Conservation (phyloP, 2,329 filamentous ascomycete genomes). For the Hysterium pulicare region DNA sequence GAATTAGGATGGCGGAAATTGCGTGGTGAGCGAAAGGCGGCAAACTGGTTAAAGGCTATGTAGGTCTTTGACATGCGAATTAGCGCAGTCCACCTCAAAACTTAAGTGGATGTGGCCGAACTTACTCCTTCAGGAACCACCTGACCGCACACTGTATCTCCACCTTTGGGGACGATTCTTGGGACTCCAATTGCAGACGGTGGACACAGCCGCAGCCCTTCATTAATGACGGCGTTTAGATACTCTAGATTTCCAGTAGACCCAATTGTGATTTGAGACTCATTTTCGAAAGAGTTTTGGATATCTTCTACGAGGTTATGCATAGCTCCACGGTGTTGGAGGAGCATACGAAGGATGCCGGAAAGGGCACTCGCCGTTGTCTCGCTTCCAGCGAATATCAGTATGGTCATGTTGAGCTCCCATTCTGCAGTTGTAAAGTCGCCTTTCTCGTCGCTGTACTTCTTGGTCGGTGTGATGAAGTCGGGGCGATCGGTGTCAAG, state of each 20-base stretch:
- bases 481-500: not conserved
- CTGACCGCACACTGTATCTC: not conserved
- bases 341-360: not conserved
- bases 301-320: conserved; percentile 1
- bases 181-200: not conserved
- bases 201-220: not conserved
- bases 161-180: not conserved
- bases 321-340: not conserved
- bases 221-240: not conserved
- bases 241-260: not conserved
- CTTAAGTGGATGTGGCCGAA: not conserved
- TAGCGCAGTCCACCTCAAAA: not conserved
- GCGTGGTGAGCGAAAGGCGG: conserved; percentile 21
- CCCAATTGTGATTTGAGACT: not conserved
- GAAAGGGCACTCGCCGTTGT: not conserved
- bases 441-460: not conserved
- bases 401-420: not conserved
- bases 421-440: not conserved
- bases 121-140: not conserved
- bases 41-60: conserved; percentile 26
- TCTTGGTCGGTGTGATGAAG: not conserved
- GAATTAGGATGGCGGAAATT: conserved; percentile 27
- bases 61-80: conserved; percentile 14
- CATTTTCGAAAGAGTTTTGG: not conserved
- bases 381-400: not conserved